Evolutionary conservation across 192 early-diverging fungal genomes (phyloP).

Genomic region (Podila horticola): DNA sequence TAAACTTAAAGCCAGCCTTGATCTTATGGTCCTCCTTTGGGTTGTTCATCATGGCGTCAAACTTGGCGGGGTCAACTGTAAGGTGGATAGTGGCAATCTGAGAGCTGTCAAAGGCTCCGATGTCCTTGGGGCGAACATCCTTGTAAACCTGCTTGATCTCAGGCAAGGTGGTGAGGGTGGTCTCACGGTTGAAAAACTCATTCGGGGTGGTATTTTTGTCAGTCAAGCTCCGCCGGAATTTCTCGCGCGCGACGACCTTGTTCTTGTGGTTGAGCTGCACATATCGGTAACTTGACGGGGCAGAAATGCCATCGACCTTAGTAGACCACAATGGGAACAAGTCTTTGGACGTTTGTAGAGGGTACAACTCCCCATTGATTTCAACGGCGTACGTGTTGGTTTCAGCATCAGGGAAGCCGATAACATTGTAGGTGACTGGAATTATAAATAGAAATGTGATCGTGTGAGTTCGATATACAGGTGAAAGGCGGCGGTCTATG

Average conservation of each 20-base stretch:
- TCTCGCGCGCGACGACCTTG: constrained; percentile 2
- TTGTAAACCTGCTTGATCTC: constrained; percentile 22
- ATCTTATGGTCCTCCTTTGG: background rate
- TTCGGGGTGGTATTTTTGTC: constrained; percentile 5
- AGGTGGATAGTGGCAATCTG: constrained; percentile 18
- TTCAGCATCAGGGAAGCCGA: constrained; percentile 16
- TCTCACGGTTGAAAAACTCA: constrained; percentile 19
- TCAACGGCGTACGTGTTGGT: constrained; percentile 19
- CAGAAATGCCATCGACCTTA: background rate
- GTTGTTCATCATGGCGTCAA: constrained; percentile 8
- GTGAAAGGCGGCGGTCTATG: background rate
- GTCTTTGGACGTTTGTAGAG: constrained; percentile 3
- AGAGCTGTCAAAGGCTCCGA: constrained; percentile 15
- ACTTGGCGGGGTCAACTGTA: constrained; percentile 3
- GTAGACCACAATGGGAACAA: constrained; percentile 15
- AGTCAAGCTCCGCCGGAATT: constrained; percentile 1
- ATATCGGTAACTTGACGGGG: constrained; percentile 10
- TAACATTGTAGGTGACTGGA: constrained; percentile 22
- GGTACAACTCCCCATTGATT: constrained; percentile 14
- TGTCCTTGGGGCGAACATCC: constrained; percentile 11
- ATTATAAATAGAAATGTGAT: background rate
- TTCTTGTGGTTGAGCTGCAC: constrained; percentile 13
- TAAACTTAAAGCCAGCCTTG: constrained; percentile 17
- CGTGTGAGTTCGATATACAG: constrained; percentile 7
- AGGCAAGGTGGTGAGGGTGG: constrained; percentile 10